Evolutionary conservation across 2,329 filamentous ascomycete species (phyloP), one percentile per base, ranked within the genome.

Genomic region (Volutella citrinella): DNA sequence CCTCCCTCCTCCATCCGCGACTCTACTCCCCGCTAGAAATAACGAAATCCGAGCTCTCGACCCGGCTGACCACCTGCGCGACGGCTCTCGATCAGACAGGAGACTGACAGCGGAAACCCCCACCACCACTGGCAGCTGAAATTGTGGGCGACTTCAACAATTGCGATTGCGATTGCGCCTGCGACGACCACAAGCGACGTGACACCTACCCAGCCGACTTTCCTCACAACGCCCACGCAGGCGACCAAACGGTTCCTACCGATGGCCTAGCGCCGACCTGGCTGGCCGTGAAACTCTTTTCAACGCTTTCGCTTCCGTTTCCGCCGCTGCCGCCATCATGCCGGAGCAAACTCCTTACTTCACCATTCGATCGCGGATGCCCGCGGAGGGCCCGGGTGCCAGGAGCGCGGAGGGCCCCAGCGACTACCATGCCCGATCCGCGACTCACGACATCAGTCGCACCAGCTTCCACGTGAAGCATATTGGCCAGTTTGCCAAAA

Each of bases 401-500:
- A 68, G 65, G 54, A 69, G 69, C 46, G 62, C 63, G 30, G 69
- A 72, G 9, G 43, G 38, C 26, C 40, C 40, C 35, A 45, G 42
- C 18, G 55, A 57, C 25, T 48, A 48, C 9, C 44, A 49, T 40
- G 44, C 54, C 13, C 59, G 57, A 45, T 62, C 60, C 26, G 59
- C 73, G 14, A 78, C 74, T 11, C 75, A 78, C 50, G 74, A 78
- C 50, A 74, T 69, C 27, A 75, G 74, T 48, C 71, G 74, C 25
- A 72, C 76, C 5, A 76, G 63, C 59, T 78, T 74, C 42, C 74
- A 78, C 53, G 66, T 78, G 32, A 77, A 76, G 55, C 66, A 76
- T 38, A 63, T 78, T 25, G 65, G 69, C 30, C 66, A 69, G 36
- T 78, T 78, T 48, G 74, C 73, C 14, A 64, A 68, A 48, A 69